A percentile compares a stretch with the other conserved stretches of the same genome.
Evolutionary conservation across 1,284 basidiomycete species (phyloP).

Genomic region (Apiotrichum mycotoxinovorans): DNA sequence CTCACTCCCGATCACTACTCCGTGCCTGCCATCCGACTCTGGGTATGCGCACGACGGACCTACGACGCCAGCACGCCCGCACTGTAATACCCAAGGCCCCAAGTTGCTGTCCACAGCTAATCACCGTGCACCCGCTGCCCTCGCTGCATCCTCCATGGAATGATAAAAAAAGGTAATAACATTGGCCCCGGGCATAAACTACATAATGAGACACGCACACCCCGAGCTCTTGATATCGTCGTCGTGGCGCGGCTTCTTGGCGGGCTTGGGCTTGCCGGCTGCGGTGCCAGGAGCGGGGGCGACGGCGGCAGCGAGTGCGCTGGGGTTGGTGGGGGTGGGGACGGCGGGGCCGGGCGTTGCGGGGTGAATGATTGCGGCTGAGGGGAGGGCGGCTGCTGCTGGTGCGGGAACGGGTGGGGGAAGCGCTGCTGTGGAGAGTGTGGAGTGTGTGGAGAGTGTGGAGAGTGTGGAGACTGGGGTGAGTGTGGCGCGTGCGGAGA

Average conservation of each 20-base stretch:
- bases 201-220: constrained; percentile 21
- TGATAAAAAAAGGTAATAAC: background rate
- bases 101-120: no score
- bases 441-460: background rate
- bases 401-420: no score
- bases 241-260: constrained; percentile 4
- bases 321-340: no score
- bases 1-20: no score
- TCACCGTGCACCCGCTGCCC: no score
- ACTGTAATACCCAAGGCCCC: no score
- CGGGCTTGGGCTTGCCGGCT: background rate
- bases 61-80: no score
- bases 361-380: background rate
- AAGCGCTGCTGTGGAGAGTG: background rate
- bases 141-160: no score
- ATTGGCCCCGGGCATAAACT: background rate
- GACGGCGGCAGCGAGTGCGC: background rate
- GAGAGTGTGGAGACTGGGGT: background rate
- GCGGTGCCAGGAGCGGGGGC: background rate
- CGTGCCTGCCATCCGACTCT: no score
- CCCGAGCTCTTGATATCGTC: constrained; percentile 17
- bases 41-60: no score
- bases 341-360: background rate
- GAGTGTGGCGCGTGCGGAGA: background rate
- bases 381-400: background rate